phyloP scores from a whole-genome alignment of 257 asterid genomes.

The Solanum pimpinellifolium region DNA sequence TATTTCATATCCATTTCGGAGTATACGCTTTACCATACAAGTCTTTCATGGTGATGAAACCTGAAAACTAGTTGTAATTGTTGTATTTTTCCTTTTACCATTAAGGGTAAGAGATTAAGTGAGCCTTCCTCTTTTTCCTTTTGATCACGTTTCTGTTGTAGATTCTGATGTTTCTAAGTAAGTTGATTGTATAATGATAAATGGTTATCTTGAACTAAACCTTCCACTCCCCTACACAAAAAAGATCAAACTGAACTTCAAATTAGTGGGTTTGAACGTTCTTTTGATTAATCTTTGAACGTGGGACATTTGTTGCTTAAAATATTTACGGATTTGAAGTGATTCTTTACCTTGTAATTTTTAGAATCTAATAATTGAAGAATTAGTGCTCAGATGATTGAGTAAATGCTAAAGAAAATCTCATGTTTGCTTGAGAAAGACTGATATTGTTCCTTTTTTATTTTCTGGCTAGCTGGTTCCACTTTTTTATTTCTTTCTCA shows the following conservation, averaged over 20 bases:
- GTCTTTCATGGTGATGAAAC: neutral
- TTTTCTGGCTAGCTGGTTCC: neutral
- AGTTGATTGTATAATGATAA: neutral
- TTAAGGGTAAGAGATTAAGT: neutral
- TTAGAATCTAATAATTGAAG: neutral
- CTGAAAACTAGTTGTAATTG: neutral
- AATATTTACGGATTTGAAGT: neutral
- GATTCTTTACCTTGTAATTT: neutral
- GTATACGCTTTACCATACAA: neutral
- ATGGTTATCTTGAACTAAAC: neutral
- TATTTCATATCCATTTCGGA: conserved; percentile 14
- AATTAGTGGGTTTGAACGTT: neutral
- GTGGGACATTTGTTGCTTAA: neutral
- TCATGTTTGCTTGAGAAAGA: neutral
- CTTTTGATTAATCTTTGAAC: neutral
- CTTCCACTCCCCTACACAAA: neutral
- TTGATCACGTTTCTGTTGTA: neutral
- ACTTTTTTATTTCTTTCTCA: neutral
- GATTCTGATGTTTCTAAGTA: neutral
- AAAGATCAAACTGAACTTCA: neutral
- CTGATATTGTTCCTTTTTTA: neutral
- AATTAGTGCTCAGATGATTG: neutral
- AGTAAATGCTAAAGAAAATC: neutral
- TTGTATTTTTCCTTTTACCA: neutral
- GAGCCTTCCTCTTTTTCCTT: neutral